phyloP scores from a whole-genome alignment of 2,329 filamentous ascomycete genomes.

The Cladophialophora yegresii region DNA sequence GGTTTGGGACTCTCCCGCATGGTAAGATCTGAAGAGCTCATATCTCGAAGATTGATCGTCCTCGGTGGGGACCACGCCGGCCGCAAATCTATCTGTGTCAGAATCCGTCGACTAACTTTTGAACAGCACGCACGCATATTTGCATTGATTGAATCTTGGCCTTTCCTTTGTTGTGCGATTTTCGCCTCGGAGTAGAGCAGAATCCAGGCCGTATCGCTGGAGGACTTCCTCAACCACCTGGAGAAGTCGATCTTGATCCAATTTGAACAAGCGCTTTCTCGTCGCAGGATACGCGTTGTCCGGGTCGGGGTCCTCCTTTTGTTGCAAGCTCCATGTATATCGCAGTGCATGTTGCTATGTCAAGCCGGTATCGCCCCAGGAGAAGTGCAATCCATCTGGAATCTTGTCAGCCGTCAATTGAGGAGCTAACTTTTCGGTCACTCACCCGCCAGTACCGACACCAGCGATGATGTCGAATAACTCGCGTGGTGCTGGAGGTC shows the following conservation, averaged over 20 bases:
- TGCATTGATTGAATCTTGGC: conserved; percentile 8
- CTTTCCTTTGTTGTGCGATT: not conserved
- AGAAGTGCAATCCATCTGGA: conserved; percentile 29
- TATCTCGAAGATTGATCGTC: conserved; percentile 10
- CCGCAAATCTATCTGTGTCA: conserved; percentile 25
- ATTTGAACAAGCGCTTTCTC: conserved; percentile 16
- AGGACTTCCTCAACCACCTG: conserved; percentile 17
- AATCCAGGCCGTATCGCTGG: conserved; percentile 18
- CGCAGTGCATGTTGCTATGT: conserved; percentile 26
- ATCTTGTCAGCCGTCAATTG: not conserved
- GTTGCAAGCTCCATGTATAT: conserved; percentile 31
- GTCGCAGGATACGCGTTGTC: not conserved
- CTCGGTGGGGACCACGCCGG: conserved; percentile 8
- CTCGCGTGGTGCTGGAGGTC: conserved; percentile 25
- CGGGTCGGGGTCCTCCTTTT: conserved; percentile 11
- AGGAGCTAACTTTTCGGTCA: not conserved
- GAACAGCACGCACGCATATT: conserved; percentile 18
- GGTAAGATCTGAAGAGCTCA: conserved; percentile 24
- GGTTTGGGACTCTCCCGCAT: not conserved
- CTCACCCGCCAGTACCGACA: conserved; percentile 29
- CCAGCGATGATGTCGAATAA: conserved; percentile 32
- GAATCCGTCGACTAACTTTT: not conserved
- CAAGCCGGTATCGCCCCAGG: conserved; percentile 30
- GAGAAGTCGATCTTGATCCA: conserved; percentile 23
- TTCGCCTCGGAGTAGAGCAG: conserved; percentile 7